A percentile compares a stretch with the other conserved stretches of the same genome.
phyloP scores from a whole-genome alignment of 108 stramenopile species.

The Nannochloropsis salina region DNA sequence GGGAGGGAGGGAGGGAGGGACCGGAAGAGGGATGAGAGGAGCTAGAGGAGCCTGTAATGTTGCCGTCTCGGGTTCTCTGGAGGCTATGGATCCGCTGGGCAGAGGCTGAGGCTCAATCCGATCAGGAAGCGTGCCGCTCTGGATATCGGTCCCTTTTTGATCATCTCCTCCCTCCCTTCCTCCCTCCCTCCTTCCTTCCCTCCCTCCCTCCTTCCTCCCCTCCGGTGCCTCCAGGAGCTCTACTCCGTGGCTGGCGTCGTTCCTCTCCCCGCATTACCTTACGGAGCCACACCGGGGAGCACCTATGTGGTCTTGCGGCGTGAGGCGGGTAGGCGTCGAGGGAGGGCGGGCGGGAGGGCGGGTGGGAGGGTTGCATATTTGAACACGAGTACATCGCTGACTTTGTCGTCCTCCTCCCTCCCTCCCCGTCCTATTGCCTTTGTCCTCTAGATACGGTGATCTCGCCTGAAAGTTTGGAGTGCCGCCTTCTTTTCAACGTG shows the following conservation, averaged over 20 bases:
- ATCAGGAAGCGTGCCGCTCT: no score
- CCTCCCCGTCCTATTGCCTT: background rate
- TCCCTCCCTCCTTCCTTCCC: background rate
- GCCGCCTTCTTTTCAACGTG: background rate
- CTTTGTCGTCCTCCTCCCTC: background rate
- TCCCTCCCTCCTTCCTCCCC: background rate
- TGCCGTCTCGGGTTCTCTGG: no score
- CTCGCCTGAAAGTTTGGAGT: background rate
- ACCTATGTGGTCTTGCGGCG: conserved; percentile 63
- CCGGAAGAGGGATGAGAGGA: conserved; percentile 57
- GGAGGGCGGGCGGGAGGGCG: background rate
- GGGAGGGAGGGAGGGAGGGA: conserved; percentile 57
- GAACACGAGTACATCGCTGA: background rate
- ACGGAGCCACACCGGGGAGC: conserved; percentile 59
- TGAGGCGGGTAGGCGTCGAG: conserved; percentile 20
- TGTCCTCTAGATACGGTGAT: background rate
- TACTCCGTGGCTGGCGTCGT: conserved; percentile 26
- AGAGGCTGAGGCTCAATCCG: no score
- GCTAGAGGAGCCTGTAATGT: conserved; percentile 35
- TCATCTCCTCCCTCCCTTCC: background rate
- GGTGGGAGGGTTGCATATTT: background rate
- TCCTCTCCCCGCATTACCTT: conserved; percentile 23
- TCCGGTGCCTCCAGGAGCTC: background rate
- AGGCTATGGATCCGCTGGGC: no score
- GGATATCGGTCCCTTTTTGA: conserved; percentile 29